Evolutionary conservation across 352 stramenopile species (phyloP), one percentile per base, ranked within the genome.

Genomic region (Phytophthora sansomeana): DNA sequence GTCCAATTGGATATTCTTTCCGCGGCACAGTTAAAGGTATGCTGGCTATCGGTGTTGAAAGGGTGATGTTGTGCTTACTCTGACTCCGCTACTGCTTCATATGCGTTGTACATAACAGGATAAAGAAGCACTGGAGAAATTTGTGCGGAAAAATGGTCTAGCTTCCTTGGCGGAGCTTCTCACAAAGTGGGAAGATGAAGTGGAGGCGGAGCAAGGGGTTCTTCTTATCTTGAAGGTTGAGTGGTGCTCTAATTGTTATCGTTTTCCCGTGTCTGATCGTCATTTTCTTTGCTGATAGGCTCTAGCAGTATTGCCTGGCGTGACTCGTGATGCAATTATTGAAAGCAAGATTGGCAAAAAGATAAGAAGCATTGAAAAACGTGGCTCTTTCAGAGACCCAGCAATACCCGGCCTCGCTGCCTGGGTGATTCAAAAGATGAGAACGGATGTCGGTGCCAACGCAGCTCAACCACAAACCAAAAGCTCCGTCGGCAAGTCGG

Each of bases 341-440:
- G 32, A 59, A 4, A 93, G 81, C 57, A 67, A 66, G 5, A 90
- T 93, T 26, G 85, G 85, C n/a, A 69, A 70, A 16, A 87, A 75
- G 53, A 36, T 93, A 16, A 51, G 47, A 8, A 58, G 54, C 16
- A 77, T 92, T 42, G 57, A 74, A 36, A 91, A 78, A 41, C 64
- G 41, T 36, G 63, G 53, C 8, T 39, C 42, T 14, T 79, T 68
- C 36, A 67, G 43, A 28, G 49, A 79, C 38, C 32, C 62, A 10
- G 58, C 64, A 13, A 81, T 88, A 30, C 42, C 62, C 28, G 68
- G 78, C 17, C 62, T 93, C 29, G 85, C 83, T 10, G 28, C 47
- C 0, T 92, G 75, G 72, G 62, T 90, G 28, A 80, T 90, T 47
- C 52, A 75, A 16, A 90, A 88, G 50, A 86, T 85, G 78, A 90